Evolutionary conservation across 2,329 filamentous ascomycete species (phyloP).

Genomic region (Nigrospora sphaerica): DNA sequence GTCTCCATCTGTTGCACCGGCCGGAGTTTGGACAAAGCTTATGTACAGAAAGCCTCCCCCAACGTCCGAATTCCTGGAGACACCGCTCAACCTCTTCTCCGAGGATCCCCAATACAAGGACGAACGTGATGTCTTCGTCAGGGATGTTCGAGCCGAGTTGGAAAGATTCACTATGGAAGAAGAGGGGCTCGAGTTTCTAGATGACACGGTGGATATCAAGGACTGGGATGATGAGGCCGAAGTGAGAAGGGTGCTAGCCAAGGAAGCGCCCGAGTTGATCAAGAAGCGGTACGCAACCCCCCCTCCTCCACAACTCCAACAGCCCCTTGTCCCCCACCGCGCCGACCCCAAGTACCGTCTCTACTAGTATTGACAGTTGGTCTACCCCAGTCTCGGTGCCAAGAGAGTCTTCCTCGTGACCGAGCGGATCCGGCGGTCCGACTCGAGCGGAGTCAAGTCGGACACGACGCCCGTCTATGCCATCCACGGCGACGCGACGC

Average conservation of each 20-base stretch:
- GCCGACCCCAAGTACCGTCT: too few species aligned
- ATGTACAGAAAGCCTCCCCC: neutral
- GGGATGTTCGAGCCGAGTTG: neutral
- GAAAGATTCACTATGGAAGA: neutral
- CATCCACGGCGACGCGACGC: neutral
- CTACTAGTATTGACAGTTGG: neutral
- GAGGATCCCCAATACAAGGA: neutral
- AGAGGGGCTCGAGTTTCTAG: neutral
- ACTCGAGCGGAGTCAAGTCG: neutral
- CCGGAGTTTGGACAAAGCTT: neutral
- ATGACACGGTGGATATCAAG: neutral
- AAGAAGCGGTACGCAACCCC: neutral
- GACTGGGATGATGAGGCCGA: neutral
- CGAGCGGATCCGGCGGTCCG: neutral
- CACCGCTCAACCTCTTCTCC: neutral
- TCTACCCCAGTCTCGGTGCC: neutral
- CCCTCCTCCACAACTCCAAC: too few species aligned
- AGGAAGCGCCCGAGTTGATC: neutral
- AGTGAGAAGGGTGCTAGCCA: neutral
- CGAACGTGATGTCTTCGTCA: neutral
- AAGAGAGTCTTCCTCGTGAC: neutral
- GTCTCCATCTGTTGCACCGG: neutral
- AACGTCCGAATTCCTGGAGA: neutral
- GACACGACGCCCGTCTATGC: neutral
- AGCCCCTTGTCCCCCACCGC: too few species aligned